A percentile compares a stretch with the other conserved stretches of the same genome.
Conservation (phyloP, 495 filamentous ascomycete species). For the Hamigera avellanea region DNA sequence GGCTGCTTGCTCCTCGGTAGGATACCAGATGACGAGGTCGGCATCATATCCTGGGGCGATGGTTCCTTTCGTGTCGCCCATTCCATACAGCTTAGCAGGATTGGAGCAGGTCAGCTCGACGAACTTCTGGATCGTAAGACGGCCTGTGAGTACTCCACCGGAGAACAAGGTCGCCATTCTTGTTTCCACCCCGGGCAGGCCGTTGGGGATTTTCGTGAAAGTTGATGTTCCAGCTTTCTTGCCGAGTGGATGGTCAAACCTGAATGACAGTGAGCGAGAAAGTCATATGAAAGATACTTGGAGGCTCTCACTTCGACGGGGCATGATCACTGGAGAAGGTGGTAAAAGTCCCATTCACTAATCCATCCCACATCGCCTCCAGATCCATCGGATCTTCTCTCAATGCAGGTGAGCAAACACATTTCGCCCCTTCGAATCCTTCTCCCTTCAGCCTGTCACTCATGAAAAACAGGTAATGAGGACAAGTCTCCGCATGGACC, state of each 20-base stretch:
- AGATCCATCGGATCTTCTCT: constrained; percentile 23
- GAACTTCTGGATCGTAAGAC: constrained; percentile 40
- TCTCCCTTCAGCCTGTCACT: constrained; percentile 36
- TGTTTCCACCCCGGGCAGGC: constrained; percentile 49
- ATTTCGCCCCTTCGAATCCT: constrained; percentile 43
- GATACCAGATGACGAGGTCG: constrained; percentile 35
- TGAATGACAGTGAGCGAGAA: constrained; percentile 1
- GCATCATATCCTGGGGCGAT: constrained; percentile 43
- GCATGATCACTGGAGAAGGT: constrained; percentile 31
- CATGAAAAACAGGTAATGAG: constrained; percentile 53
- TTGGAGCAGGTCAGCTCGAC: constrained; percentile 47
- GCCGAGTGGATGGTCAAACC: constrained; percentile 19
- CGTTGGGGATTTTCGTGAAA: constrained; percentile 40
- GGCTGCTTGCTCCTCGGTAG: constrained; percentile 9
- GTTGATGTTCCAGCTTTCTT: constrained; percentile 23
- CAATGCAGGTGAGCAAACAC: constrained; percentile 37
- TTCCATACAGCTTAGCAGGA: constrained; percentile 49
- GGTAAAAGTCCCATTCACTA: constrained; percentile 37
- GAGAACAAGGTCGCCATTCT: constrained; percentile 37
- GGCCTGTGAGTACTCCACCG: constrained; percentile 18
- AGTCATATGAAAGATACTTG: neutral
- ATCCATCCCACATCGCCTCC: constrained; percentile 30
- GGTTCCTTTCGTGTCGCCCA: constrained; percentile 43
- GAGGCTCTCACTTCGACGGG: constrained; percentile 18
- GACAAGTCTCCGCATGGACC: constrained; percentile 53